A percentile compares a stretch with the other conserved stretches of the same genome.
Conservation (phyloP, 352 stramenopile genomes). For the Thraustochytrium sp. region DNA sequence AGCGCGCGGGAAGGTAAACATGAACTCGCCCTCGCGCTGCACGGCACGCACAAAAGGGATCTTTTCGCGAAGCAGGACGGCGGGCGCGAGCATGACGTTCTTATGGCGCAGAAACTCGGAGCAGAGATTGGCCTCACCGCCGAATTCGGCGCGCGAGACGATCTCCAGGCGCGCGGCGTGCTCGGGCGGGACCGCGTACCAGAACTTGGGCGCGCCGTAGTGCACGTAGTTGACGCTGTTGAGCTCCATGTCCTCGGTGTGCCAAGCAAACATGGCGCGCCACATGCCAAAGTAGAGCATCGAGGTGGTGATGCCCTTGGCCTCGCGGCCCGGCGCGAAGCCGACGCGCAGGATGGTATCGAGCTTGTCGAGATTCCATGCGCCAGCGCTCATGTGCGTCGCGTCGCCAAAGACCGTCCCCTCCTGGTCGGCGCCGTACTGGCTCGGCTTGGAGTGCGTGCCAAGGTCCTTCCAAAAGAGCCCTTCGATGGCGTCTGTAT, state of each 20-base stretch:
- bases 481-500: slow-evolving; percentile 57
- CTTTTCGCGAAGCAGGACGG: slow-evolving; percentile 67
- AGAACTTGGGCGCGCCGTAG: slow-evolving; percentile 82
- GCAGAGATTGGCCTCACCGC: slow-evolving; percentile 65
- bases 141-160: slow-evolving; percentile 71
- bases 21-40: slow-evolving; percentile 77
- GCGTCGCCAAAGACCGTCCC: slow-evolving; percentile 70
- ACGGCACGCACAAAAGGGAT: slow-evolving; percentile 70
- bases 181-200: slow-evolving; percentile 76
- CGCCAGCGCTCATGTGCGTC: slow-evolving; percentile 53
- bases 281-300: slow-evolving; percentile 92
- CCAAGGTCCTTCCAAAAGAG: slow-evolving; percentile 77
- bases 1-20: slow-evolving; percentile 77
- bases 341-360: slow-evolving; percentile 68
- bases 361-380: slow-evolving; percentile 77
- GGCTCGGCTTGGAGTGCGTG: slow-evolving; percentile 70
- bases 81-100: slow-evolving; percentile 77
- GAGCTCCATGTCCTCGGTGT: slow-evolving; percentile 87
- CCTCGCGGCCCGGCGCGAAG: neutral
- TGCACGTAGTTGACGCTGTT: slow-evolving; percentile 90
- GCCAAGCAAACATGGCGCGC: slow-evolving; percentile 84
- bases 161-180: slow-evolving; percentile 67
- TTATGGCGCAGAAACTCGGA: slow-evolving; percentile 85
- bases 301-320: slow-evolving; percentile 67
- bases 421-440: slow-evolving; percentile 82